Evolutionary conservation across 192 early-diverging fungal species (phyloP), one percentile per base, ranked within the genome.

Genomic region (Coemansia sp.): DNA sequence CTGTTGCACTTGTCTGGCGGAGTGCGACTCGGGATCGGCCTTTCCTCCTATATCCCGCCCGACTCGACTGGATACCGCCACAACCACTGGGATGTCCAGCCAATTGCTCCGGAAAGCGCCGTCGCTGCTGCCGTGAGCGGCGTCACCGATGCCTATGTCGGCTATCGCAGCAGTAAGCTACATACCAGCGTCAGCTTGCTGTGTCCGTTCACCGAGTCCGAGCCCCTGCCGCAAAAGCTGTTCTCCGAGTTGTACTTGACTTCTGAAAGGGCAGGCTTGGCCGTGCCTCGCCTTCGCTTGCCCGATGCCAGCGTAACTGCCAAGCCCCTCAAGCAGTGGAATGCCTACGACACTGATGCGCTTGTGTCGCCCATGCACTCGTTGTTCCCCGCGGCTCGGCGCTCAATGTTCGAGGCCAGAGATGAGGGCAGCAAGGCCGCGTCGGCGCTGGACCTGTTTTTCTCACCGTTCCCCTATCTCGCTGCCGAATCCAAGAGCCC

Each of bases 21-120:
- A 17, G 81, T 83, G 60, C 71, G 81, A n/a, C 64, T 83, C 27
- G 76, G 81, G 9, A 83, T 83, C 29, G 81, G 81, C 0, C 73
- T 83, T 22, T 83, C 76, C 15, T 65, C 81, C 27, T 77, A 66
- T 35, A 79, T 79, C 19, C 71, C 76, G 24, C 81, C 81, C 3
- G 76, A 75, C 56, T 19, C 29, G 2, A 11, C 59, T 19, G 81
- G 81, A 19, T 38, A 66, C 20, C 71, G 75, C 12, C 76, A 69
- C 56, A 83, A 78, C 39, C 81, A 83, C 37, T 83, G 81, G 81
- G 76, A 83, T 17, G 76, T 83, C 4, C 75, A 78, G 42, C 81
- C 81, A 6, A 83, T 78, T 38, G 81, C 81, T 20, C 81, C 76
- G 11, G 81, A 83, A 36, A 59, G 60, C 22, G 73, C 73, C 0